Conservation (phyloP, 2,329 filamentous ascomycete genomes). For the Aaosphaeria arxii region DNA sequence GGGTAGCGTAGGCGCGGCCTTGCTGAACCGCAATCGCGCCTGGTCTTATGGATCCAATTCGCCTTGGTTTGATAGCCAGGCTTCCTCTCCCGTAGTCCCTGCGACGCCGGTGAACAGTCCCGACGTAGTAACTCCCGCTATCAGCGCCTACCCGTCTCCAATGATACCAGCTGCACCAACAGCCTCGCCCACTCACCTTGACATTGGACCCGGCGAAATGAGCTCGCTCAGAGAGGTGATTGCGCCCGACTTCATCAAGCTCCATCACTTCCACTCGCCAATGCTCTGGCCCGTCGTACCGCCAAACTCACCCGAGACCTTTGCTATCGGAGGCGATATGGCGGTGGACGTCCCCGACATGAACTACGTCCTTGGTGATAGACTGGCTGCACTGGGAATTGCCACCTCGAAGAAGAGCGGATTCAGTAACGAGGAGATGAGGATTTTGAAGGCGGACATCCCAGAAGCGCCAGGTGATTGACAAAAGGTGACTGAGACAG, state of each 20-base stretch:
- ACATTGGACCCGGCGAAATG: too few species aligned
- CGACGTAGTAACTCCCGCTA: too few species aligned
- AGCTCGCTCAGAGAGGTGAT: too few species aligned
- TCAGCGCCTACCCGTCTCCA: too few species aligned
- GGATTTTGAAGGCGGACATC: slow-evolving; percentile 1
- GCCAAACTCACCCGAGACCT: slow-evolving; percentile 7
- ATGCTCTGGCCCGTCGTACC: slow-evolving; percentile 4
- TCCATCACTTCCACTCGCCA: slow-evolving; percentile 5
- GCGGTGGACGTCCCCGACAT: neutral
- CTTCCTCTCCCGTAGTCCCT: too few species aligned
- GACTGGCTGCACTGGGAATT: slow-evolving; percentile 1
- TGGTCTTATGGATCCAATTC: too few species aligned
- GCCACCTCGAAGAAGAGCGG: slow-evolving; percentile 1
- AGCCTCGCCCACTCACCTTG: too few species aligned
- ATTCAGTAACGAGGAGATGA: slow-evolving; percentile 1
- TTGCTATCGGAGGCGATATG: neutral
- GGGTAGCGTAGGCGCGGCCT: too few species aligned
- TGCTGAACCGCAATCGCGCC: too few species aligned
- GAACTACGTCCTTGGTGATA: slow-evolving; percentile 1
- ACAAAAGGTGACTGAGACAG: neutral
- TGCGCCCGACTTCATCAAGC: slow-evolving; percentile 1
- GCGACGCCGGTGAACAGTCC: too few species aligned
- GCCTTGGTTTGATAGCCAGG: too few species aligned
- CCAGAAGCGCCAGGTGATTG: slow-evolving; percentile 7
- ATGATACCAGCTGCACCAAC: too few species aligned